These are phyloP conservation scores for Lipomyces orientalis DNA, from an alignment of 805 yeast species.

Conservation along the genomic window DNA sequence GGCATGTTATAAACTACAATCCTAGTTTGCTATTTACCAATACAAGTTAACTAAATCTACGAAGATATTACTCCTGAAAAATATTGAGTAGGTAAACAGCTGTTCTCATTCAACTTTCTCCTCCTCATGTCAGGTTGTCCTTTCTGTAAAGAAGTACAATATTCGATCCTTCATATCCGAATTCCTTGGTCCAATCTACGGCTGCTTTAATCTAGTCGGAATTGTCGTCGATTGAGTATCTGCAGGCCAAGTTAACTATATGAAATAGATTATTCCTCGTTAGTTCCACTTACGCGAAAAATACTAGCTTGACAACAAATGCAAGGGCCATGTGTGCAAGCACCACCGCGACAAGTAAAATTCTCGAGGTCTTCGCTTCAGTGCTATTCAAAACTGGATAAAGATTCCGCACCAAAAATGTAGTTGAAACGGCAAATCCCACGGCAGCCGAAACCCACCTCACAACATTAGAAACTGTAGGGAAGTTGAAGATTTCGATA, in stretches of 20 bases:
- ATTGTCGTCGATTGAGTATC: constrained; percentile 27
- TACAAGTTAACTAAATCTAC: not conserved
- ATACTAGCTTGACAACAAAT: constrained; percentile 66
- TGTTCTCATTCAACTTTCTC: no score
- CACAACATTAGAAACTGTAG: constrained; percentile 52
- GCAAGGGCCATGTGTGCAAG: constrained; percentile 63
- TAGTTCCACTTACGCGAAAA: constrained; percentile 52
- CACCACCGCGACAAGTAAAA: constrained; percentile 51
- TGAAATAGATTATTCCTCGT: not conserved
- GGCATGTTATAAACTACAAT: not conserved
- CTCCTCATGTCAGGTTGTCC: not conserved
- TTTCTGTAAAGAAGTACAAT: not conserved
- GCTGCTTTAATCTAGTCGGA: constrained; percentile 1
- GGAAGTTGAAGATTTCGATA: constrained; percentile 45
- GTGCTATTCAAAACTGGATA: constrained; percentile 50
- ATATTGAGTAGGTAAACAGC: no score
- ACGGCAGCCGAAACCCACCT: constrained; percentile 67
- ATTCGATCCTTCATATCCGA: not conserved
- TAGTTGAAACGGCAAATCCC: constrained; percentile 68
- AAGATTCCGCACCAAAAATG: constrained; percentile 54
- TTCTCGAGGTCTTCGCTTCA: constrained; percentile 48
- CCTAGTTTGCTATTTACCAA: not conserved
- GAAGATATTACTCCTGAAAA: not conserved
- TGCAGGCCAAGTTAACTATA: not conserved
- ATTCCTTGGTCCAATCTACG: not conserved